phyloP scores from a whole-genome alignment of 768 basidiomycete species.

The Lactarius hengduanensis region DNA sequence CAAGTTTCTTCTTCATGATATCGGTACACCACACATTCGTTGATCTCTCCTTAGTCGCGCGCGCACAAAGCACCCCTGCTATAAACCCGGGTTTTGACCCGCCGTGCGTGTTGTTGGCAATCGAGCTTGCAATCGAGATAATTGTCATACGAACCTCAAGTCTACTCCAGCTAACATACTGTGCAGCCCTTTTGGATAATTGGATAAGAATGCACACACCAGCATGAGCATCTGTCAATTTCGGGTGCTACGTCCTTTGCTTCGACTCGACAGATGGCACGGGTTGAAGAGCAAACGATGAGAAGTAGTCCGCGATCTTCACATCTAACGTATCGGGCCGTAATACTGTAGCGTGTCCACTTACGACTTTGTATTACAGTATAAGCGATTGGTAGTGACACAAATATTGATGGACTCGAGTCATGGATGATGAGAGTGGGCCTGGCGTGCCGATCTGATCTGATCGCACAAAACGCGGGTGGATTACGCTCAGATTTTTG shows the following conservation, averaged over 20 bases:
- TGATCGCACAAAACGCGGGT: conserved; percentile 24
- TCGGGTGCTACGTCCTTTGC: not conserved
- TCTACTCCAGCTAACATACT: not conserved
- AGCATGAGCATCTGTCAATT: not conserved
- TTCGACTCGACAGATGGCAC: no score
- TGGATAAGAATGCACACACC: not conserved
- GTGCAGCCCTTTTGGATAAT: not conserved
- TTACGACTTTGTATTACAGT: no score
- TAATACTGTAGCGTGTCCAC: no score
- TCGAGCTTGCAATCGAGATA: not conserved
- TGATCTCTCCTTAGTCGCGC: not conserved
- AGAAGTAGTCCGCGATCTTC: no score
- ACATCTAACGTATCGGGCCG: no score
- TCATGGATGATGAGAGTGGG: not conserved
- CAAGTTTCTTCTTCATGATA: not conserved
- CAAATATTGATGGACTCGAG: not conserved
- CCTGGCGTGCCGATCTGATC: conserved; percentile 18
- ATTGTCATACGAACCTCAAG: conserved; percentile 2
- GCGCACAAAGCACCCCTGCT: not conserved
- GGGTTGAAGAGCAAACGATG: no score
- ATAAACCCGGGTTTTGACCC: not conserved
- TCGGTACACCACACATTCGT: conserved; percentile 12
- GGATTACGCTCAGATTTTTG: conserved; percentile 1
- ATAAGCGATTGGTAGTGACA: no score
- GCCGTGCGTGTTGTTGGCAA: not conserved